Evolutionary conservation across 768 basidiomycete genomes (phyloP), one percentile per base, ranked within the genome.

Genomic region (Symmetrospora coprosmae): DNA sequence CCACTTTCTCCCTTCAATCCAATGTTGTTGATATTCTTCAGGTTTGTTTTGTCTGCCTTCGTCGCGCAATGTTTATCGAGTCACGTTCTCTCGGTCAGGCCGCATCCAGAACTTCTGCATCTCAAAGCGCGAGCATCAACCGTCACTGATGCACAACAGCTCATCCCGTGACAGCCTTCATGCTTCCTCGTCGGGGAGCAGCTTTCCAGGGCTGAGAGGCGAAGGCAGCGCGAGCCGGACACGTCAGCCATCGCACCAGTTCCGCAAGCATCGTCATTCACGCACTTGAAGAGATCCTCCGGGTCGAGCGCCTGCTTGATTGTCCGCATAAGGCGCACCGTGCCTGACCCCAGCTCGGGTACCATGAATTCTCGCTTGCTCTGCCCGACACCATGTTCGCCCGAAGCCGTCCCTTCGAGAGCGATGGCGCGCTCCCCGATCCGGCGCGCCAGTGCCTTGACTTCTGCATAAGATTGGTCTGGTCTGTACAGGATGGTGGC

Each of bases 301-400:
- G 55, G 55, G 25, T 58, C 55, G 19, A 58, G 27, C 9, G 40
- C 46, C 31, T 35, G 28, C 31, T 58, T 58, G 40, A 58, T 58
- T 17, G 25, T 45, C 6, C 55, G 55, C 55, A 58, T 58, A 3
- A 58, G 41, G 14, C 30, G n/a, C 2, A 58, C 55, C 23, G 55
- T 58, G n/a, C 40, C 55, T 6, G 25, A 6, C 7, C 55, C 55
- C 11, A 58, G 27, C 28, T 58, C 55, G 19, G 40, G n/a, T 40
- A 45, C 55, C 55, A 58, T 58, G 28, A 58, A 58, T 11, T 46
- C 41, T 43, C 28, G 28, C 33, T 58, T 58, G 2, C 41, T 45
- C 31, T 58, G 55, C 13, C 55, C 55, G 21, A 58, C 55, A 25
- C 55, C 55, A 46, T 58, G 55, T 30, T 58, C 55, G 40, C 55